phyloP scores from a whole-genome alignment of 176 grass and related monocot species.

The Hyparrhenia diplandra region DNA sequence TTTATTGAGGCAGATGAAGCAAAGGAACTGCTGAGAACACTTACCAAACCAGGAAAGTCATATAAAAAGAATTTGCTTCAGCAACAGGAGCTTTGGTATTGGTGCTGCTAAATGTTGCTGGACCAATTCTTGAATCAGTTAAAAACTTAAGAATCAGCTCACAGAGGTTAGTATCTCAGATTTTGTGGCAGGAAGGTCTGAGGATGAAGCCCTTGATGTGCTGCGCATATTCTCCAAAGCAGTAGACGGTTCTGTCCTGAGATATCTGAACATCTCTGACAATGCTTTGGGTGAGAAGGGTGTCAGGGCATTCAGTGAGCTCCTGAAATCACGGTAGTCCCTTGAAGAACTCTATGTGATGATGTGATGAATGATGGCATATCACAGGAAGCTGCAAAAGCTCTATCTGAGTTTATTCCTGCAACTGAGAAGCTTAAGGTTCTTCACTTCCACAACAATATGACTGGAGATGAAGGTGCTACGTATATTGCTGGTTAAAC shows the following conservation, averaged over 20 bases:
- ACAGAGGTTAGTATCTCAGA: background rate
- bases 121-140: background rate
- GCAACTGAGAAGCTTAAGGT: too few relatives aligned
- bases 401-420: too few relatives aligned
- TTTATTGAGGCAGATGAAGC: background rate
- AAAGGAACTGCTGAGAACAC: background rate
- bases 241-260: too few relatives aligned
- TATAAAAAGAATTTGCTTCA: background rate
- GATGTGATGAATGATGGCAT: too few relatives aligned
- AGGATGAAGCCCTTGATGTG: background rate
- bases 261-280: too few relatives aligned
- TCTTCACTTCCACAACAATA: too few relatives aligned
- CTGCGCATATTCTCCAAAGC: background rate
- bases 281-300: too few relatives aligned
- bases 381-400: too few relatives aligned
- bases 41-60: background rate
- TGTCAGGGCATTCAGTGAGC: too few relatives aligned
- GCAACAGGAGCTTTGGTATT: background rate
- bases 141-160: background rate
- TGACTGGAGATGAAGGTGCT: constrained; percentile 50
- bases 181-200: background rate
- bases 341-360: too few relatives aligned
- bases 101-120: background rate
- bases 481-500: constrained; percentile 50
- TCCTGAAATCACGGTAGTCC: too few relatives aligned